Conservation (phyloP, 768 basidiomycete genomes). For the Amyloporia xantha region DNA sequence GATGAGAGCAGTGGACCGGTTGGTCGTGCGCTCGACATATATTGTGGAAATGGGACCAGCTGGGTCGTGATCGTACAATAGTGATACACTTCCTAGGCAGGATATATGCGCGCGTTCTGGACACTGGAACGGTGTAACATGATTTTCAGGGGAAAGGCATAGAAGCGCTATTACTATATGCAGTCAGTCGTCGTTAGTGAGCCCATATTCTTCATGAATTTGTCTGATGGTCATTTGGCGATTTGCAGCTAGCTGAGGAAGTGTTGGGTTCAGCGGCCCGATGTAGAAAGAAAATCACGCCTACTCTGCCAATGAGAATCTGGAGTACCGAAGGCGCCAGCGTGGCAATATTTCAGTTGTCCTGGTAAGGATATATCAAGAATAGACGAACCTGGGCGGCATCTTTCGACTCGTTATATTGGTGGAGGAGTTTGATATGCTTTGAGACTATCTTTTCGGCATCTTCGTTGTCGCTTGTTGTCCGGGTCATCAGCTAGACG, state of each 20-base stretch:
- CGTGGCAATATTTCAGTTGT: neutral
- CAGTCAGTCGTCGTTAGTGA: slow-evolving; percentile 52
- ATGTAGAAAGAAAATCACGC: slow-evolving; percentile 7
- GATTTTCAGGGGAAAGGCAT: no score
- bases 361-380: neutral
- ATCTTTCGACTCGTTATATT: slow-evolving; percentile 79
- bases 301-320: slow-evolving; percentile 76
- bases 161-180: no score
- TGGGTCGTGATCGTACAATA: slow-evolving; percentile 31
- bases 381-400: slow-evolving; percentile 55
- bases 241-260: slow-evolving; percentile 57
- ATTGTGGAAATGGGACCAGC: slow-evolving; percentile 49
- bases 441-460: slow-evolving; percentile 54
- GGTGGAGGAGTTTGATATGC: slow-evolving; percentile 68
- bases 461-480: slow-evolving; percentile 34
- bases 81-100: no score
- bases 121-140: no score
- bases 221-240: slow-evolving; percentile 66
- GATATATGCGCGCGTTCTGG: no score
- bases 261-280: neutral
- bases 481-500: neutral
- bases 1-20: slow-evolving; percentile 3
- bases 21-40: slow-evolving; percentile 20
- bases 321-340: slow-evolving; percentile 19
- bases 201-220: slow-evolving; percentile 65